Evolutionary conservation across 805 yeast genomes (phyloP), one percentile per base, ranked within the genome.

Genomic region (Kuraishia cidri): DNA sequence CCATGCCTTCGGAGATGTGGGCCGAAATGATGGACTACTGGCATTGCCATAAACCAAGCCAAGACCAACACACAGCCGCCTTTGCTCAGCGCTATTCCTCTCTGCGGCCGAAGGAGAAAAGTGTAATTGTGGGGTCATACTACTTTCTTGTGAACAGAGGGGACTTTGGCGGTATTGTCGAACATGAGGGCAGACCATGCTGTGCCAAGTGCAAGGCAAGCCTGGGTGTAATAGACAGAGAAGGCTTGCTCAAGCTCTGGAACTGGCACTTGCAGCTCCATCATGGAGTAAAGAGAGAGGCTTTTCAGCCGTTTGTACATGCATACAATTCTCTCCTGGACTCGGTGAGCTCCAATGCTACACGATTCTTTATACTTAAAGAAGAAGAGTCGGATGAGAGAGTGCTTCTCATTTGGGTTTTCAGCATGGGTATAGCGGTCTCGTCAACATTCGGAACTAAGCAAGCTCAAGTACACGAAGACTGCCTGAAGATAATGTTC

Each of bases 1-100:
- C 83, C 24, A 72, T 90, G 77, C 98, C 98, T 0, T 81, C 94
- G 1, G 97, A 87, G 47, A 62, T 74, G 31, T 90, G 98, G 98
- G 75, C 80, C 10, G 98, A 90, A 50, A 60, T 92, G 69, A 81
- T 90, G 94, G 97, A 90, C 37, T 82, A 81, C 42, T 90, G 98
- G 98, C 97, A 90, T 52, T 90, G 98, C 50, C 97, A 90, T 48
- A 81, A 80, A 45, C 94, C 94, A 0, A 52, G 56, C 26, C 38
- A 37, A 17, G 43, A 39, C n/a, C n/a, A n/a, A n/a, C n/a, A n/a
- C n/a, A n/a, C n/a, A n/a, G n/a, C n/a, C n/a, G n/a, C n/a, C n/a
- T n/a, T n/a, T 7, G 23, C 23, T 20, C 23, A 10, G 10, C 23
- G 23, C 9, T 20, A 7, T 20, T 7, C 7, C n/a, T 37, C 41